These are phyloP conservation scores for Xylaria bambusicola DNA, from an alignment of 495 filamentous ascomycete species.

Conservation along the genomic window DNA sequence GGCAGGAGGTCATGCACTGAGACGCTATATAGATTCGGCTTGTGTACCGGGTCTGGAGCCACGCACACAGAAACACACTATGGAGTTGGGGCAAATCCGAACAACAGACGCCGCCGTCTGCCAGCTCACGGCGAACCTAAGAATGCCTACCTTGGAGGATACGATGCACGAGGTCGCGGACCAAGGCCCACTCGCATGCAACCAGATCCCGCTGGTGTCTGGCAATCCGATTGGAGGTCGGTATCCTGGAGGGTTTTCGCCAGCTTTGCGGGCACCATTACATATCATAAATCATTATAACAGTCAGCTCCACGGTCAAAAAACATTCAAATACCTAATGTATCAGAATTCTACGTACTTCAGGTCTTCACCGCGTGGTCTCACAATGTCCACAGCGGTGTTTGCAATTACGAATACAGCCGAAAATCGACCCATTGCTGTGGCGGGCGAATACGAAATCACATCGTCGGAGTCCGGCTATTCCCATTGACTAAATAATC, in stretches of 20 bases:
- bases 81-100: background rate
- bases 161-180: background rate
- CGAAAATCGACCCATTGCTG: background rate
- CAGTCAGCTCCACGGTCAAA: too few relatives aligned
- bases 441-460: background rate
- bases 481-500: background rate
- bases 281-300: background rate
- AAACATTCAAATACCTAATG: too few relatives aligned
- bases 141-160: background rate
- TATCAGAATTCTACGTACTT: too few relatives aligned
- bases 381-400: slow-evolving; percentile 1
- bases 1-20: slow-evolving; percentile 3
- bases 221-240: slow-evolving; percentile 1
- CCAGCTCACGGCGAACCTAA: background rate
- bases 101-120: background rate
- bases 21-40: background rate
- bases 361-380: background rate
- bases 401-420: background rate
- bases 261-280: too few relatives aligned
- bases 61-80: too few relatives aligned
- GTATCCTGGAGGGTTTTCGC: background rate
- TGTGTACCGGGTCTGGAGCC: background rate
- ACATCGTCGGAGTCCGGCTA: background rate
- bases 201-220: slow-evolving; percentile 8
- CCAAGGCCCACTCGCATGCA: background rate